These are phyloP conservation scores for Chalaropsis ovoidea DNA, from an alignment of 2,329 filamentous ascomycete genomes.

Conservation along the genomic window DNA sequence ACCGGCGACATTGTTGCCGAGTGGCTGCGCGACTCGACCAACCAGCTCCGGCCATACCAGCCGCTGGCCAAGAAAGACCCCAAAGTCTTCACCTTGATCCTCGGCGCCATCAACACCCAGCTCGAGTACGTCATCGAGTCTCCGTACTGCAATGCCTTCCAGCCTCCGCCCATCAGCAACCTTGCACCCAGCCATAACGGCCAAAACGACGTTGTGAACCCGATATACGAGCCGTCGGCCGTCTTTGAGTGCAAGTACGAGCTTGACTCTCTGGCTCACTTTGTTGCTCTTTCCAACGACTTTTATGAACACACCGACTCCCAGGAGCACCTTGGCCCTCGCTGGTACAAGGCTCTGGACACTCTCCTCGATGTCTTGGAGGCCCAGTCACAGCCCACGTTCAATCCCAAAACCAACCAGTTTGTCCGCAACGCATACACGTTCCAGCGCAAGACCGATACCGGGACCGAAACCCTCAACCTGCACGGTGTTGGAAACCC, in stretches of 20 bases:
- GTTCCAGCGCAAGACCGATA: conserved; percentile 69
- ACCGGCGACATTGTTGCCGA: conserved; percentile 89
- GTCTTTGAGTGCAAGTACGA: conserved; percentile 99
- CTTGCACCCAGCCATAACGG: conserved; percentile 64
- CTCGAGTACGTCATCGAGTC: conserved; percentile 87
- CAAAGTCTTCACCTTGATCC: conserved; percentile 65
- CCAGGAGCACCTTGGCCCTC: conserved; percentile 62
- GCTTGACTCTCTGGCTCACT: conserved; percentile 87
- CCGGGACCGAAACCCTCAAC: conserved; percentile 81
- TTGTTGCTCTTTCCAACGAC: conserved; percentile 74
- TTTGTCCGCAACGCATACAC: conserved; percentile 71
- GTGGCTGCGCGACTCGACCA: conserved; percentile 86
- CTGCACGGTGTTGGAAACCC: conserved; percentile 83
- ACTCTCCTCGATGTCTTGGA: conserved; percentile 64
- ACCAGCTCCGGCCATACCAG: conserved; percentile 88
- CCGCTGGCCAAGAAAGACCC: conserved; percentile 70
- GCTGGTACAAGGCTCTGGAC: conserved; percentile 71
- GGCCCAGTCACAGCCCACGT: conserved; percentile 71
- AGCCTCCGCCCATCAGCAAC: conserved; percentile 77
- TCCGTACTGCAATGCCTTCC: conserved; percentile 97
- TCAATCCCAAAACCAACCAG: conserved; percentile 54
- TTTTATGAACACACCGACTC: conserved; percentile 74
- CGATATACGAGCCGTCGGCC: conserved; percentile 67
- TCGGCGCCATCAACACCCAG: conserved; percentile 94
- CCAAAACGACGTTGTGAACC: conserved; percentile 75